These are phyloP conservation scores for Ceraceosorus guamensis DNA, from an alignment of 1,284 basidiomycete species.

Conservation along the genomic window DNA sequence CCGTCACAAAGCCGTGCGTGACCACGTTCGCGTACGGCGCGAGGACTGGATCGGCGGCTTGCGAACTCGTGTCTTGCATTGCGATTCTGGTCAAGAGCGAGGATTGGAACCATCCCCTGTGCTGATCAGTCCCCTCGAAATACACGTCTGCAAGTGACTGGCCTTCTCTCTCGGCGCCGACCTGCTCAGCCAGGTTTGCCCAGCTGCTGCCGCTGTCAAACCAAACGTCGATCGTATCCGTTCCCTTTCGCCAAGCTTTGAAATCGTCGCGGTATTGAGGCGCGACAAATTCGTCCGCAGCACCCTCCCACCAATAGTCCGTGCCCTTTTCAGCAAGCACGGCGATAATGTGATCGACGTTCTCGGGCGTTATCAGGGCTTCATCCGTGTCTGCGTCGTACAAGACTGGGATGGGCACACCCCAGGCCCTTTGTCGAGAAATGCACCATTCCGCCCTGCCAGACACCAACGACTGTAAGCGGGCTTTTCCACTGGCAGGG, in stretches of 20 bases:
- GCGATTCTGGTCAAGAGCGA: constrained; percentile 78
- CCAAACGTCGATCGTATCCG: constrained; percentile 98
- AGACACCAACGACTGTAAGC: constrained; percentile 74
- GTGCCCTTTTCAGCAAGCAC: constrained; percentile 69
- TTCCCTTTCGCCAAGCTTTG: constrained; percentile 53
- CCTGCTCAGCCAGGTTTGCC: constrained; percentile 57
- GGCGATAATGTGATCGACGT: constrained; percentile 69
- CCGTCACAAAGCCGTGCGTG: constrained; percentile 95
- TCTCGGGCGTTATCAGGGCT: constrained; percentile 59
- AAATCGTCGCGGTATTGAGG: constrained; percentile 21
- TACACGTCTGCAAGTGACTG: constrained; percentile 70
- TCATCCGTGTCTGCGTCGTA: constrained; percentile 63
- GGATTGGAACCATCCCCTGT: constrained; percentile 98
- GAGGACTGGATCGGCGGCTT: constrained; percentile 26
- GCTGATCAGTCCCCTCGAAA: constrained; percentile 93
- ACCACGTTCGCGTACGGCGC: constrained; percentile 74
- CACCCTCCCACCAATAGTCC: constrained; percentile 84
- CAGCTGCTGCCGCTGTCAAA: constrained; percentile 96
- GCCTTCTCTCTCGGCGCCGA: constrained; percentile 18
- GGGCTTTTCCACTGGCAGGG: constrained; percentile 53
- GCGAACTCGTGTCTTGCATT: constrained; percentile 5
- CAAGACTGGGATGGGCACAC: constrained; percentile 88
- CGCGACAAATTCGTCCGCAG: constrained; percentile 65
- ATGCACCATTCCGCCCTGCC: constrained; percentile 98
- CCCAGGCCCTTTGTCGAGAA: constrained; percentile 94